Percentiles rank a stretch among this genome's conserved stretches.
Evolutionary conservation across 805 yeast species (phyloP).

Genomic region (Candida dajiaensis): DNA sequence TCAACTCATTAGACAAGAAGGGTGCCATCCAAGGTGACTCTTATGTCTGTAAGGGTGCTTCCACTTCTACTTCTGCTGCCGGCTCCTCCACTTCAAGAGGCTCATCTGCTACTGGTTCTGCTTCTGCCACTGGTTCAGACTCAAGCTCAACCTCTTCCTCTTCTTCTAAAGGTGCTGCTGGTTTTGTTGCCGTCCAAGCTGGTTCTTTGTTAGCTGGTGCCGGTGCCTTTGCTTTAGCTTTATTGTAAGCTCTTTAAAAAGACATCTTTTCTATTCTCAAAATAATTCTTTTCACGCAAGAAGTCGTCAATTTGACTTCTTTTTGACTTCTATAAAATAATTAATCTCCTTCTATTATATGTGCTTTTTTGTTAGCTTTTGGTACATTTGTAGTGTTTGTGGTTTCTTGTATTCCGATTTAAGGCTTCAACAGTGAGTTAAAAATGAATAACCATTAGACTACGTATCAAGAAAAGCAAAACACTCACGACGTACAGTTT

Average conservation of each 20-base stretch:
- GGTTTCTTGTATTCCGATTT: too few species aligned
- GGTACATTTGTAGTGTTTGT: too few species aligned
- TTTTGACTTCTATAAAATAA: background rate
- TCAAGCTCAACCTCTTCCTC: slow-evolving; percentile 12
- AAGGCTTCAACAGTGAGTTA: too few species aligned
- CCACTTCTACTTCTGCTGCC: slow-evolving; percentile 40
- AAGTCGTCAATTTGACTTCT: background rate
- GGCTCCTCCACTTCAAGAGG: slow-evolving; percentile 26
- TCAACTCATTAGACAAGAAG: slow-evolving; percentile 62
- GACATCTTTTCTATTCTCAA: background rate
- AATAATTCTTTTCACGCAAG: background rate
- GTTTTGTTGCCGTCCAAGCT: slow-evolving; percentile 37
- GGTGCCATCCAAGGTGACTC: slow-evolving; percentile 91
- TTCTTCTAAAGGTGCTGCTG: slow-evolving; percentile 32
- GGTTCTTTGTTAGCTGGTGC: slow-evolving; percentile 44
- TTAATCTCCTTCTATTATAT: background rate
- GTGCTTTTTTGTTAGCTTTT: too few species aligned
- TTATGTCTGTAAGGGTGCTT: slow-evolving; percentile 67
- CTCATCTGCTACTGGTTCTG: slow-evolving; percentile 24
- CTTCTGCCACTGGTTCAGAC: slow-evolving; percentile 22
- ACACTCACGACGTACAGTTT: background rate
- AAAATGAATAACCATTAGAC: too few species aligned
- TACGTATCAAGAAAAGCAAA: too few species aligned
- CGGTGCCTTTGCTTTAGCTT: slow-evolving; percentile 34
- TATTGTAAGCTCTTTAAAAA: slow-evolving; percentile 33